Conservation (phyloP, 1,284 basidiomycete species). For the Ustanciosporium gigantosporum region DNA sequence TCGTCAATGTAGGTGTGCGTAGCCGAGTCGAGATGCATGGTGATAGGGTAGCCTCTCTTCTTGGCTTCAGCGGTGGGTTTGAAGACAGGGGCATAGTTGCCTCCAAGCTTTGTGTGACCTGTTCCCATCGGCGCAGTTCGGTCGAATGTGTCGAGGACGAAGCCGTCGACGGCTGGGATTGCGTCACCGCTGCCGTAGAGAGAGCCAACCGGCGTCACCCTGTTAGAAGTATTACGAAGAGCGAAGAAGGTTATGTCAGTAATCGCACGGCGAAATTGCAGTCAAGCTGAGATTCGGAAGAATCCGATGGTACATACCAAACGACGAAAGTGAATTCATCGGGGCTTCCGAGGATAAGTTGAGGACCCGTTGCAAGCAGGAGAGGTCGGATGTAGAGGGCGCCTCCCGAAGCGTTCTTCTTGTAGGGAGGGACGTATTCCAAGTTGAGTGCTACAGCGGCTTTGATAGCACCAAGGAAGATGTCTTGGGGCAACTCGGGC, state of each 20-base stretch:
- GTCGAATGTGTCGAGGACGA: slow-evolving; percentile 61
- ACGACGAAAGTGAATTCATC: slow-evolving; percentile 61
- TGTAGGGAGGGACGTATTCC: slow-evolving; percentile 59
- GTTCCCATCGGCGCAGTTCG: slow-evolving; percentile 58
- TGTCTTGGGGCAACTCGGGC: slow-evolving; percentile 48
- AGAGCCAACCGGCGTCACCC: slow-evolving; percentile 59
- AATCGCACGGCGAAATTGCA: no score
- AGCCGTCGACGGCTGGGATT: slow-evolving; percentile 59
- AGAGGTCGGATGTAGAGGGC: slow-evolving; percentile 56
- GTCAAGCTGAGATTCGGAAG: no score
- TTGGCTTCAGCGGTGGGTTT: slow-evolving; percentile 53
- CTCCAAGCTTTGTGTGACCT: slow-evolving; percentile 59
- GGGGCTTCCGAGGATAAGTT: slow-evolving; percentile 53
- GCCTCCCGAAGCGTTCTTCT: slow-evolving; percentile 47
- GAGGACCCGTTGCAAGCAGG: slow-evolving; percentile 55
- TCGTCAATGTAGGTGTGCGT: slow-evolving; percentile 58
- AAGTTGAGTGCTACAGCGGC: slow-evolving; percentile 60
- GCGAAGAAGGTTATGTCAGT: neutral
- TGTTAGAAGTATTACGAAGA: neutral
- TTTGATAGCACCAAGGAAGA: slow-evolving; percentile 51
- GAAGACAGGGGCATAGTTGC: slow-evolving; percentile 61
- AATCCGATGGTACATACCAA: slow-evolving; percentile 37
- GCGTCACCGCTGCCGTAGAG: slow-evolving; percentile 58
- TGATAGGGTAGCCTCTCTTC: slow-evolving; percentile 60
- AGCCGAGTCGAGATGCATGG: slow-evolving; percentile 55